Evolutionary conservation across 140 eudicot genomes (phyloP).

Genomic region (Senecio squalidus): DNA sequence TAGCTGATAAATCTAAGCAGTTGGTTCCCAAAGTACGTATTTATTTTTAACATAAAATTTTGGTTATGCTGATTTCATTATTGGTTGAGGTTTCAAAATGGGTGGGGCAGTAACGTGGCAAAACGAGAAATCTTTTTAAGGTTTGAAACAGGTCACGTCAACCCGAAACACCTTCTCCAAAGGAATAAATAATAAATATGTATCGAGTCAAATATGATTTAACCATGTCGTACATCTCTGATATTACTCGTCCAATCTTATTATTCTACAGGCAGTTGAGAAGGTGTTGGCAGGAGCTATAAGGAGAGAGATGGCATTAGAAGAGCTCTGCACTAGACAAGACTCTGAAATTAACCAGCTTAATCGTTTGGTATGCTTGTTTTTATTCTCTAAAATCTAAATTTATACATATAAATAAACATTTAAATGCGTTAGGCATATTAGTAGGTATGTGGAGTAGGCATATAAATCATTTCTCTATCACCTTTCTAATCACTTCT

Average conservation of each 20-base stretch:
- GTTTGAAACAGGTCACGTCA: neutral
- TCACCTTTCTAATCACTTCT: slow-evolving; percentile 5
- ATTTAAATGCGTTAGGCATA: too few relatives aligned
- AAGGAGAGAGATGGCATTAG: slow-evolving; percentile 96
- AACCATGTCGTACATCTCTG: neutral
- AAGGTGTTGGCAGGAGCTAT: slow-evolving; percentile 92
- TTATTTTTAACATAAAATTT: neutral
- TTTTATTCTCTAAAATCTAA: slow-evolving; percentile 4
- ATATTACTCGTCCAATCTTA: neutral
- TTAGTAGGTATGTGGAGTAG: too few relatives aligned
- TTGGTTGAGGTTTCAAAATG: neutral
- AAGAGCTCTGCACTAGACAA: slow-evolving; percentile 75
- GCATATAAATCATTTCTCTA: too few relatives aligned
- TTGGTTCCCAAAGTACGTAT: slow-evolving; percentile 79
- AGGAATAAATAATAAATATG: neutral
- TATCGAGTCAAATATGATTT: neutral
- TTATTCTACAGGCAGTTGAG: slow-evolving; percentile 78
- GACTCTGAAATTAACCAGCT: slow-evolving; percentile 73
- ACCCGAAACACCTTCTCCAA: neutral
- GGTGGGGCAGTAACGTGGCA: neutral
- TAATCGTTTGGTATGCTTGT: slow-evolving; percentile 71
- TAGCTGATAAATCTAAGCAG: slow-evolving; percentile 46
- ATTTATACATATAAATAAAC: slow-evolving; percentile 5
- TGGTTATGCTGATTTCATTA: slow-evolving; percentile 8
- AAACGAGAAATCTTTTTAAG: neutral